Conservation (phyloP, 2,329 filamentous ascomycete species). For the Diaporthe sp. region DNA sequence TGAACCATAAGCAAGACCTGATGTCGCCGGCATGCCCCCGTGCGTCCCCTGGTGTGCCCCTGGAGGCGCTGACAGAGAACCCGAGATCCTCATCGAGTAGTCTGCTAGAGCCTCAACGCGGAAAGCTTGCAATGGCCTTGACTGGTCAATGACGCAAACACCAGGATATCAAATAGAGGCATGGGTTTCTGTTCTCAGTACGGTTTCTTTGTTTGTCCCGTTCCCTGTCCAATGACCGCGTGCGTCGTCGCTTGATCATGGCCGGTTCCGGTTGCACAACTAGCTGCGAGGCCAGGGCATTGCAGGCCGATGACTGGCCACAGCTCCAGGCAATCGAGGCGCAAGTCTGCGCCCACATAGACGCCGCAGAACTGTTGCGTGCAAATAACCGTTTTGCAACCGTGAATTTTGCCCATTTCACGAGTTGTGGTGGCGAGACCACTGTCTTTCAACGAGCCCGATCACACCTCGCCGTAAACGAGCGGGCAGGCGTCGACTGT, state of each 20-base stretch:
- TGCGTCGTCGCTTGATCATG: neutral
- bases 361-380: constrained; percentile 14
- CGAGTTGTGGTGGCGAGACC: neutral
- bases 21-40: neutral
- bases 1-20: neutral
- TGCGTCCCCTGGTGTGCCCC: neutral
- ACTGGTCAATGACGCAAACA: neutral
- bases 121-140: neutral
- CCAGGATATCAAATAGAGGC: neutral
- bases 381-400: neutral
- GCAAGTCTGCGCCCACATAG: constrained; percentile 30
- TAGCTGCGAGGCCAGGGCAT: constrained; percentile 10
- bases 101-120: neutral
- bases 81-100: neutral
- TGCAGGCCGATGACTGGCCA: constrained; percentile 15
- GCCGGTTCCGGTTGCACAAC: neutral
- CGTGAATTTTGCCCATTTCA: constrained; percentile 15
- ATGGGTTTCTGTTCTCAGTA: neutral
- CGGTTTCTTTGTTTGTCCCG: neutral
- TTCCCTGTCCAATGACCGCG: constrained; percentile 21
- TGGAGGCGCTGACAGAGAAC: neutral
- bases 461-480: neutral
- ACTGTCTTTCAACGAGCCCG: neutral
- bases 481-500: neutral
- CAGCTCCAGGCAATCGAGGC: constrained; percentile 13